phyloP scores from a whole-genome alignment of 306 rosid genomes.

The Corylus heterophylla region DNA sequence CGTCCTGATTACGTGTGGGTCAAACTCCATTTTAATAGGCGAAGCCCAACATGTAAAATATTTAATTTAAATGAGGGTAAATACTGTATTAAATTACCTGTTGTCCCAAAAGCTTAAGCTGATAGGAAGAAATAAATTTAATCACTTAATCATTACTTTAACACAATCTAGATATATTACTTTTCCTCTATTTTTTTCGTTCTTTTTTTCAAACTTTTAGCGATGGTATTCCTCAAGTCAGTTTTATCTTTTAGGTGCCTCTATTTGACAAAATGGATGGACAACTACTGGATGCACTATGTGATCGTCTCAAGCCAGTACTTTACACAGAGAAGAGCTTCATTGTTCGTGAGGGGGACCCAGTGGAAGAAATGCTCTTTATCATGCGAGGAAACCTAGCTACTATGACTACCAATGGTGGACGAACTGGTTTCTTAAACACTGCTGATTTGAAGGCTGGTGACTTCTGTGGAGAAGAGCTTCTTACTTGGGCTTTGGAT shows the following conservation, averaged over 20 bases:
- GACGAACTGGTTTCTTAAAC: slow-evolving; percentile 74
- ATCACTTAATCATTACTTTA: too few species aligned
- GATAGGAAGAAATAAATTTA: too few species aligned
- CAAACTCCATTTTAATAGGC: too few species aligned
- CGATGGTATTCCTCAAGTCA: not conserved
- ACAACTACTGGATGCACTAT: slow-evolving; percentile 71
- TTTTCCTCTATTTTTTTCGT: not conserved
- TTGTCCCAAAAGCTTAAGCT: too few species aligned
- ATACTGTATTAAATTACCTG: too few species aligned
- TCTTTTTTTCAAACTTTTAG: not conserved
- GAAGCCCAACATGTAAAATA: too few species aligned
- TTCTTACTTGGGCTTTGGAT: slow-evolving; percentile 90
- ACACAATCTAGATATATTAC: too few species aligned
- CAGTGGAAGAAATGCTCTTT: slow-evolving; percentile 89
- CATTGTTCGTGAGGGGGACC: slow-evolving; percentile 83
- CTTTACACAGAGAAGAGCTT: slow-evolving; percentile 66
- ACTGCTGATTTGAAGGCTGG: slow-evolving; percentile 60
- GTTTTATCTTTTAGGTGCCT: slow-evolving; percentile 55
- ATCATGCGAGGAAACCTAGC: slow-evolving; percentile 69
- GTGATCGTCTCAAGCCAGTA: slow-evolving; percentile 76
- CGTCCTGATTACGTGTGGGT: too few species aligned
- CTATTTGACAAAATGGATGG: slow-evolving; percentile 67
- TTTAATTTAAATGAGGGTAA: too few species aligned
- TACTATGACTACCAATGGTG: slow-evolving; percentile 65
- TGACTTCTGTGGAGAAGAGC: slow-evolving; percentile 96